phyloP scores from a whole-genome alignment of 106 monocot species.

The Triglochin maritima region DNA sequence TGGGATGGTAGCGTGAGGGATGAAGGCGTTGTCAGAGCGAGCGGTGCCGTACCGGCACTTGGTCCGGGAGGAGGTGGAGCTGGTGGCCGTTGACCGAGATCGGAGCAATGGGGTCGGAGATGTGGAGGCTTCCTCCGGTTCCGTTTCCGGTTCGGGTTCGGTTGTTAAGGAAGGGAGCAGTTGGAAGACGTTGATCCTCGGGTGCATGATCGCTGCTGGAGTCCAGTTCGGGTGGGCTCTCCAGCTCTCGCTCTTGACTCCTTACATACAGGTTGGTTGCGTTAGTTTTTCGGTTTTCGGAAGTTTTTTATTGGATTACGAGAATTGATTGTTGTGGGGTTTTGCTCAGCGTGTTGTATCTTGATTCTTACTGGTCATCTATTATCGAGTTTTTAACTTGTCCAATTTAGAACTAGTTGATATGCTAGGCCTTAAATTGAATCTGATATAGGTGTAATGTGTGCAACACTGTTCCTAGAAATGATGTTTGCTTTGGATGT shows the following conservation, averaged over 20 bases:
- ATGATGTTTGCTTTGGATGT: no score
- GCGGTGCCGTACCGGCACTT: background rate
- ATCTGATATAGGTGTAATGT: no score
- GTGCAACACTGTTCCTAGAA: no score
- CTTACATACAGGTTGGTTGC: conserved; percentile 67
- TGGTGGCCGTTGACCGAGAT: background rate
- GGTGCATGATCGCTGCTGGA: conserved; percentile 77
- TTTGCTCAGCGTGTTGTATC: no score
- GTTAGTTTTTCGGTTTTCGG: background rate
- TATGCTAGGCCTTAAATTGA: no score
- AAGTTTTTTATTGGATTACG: no score
- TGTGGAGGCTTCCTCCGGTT: background rate
- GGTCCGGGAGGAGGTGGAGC: background rate
- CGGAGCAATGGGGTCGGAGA: background rate
- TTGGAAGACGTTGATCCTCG: conserved; percentile 54
- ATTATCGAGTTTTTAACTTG: no score
- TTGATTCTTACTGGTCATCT: no score
- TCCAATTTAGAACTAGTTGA: no score
- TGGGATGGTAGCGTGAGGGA: background rate
- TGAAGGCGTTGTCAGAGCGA: background rate
- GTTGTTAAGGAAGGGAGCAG: conserved; percentile 9
- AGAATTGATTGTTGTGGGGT: no score
- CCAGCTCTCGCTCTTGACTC: conserved; percentile 89
- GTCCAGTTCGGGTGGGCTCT: conserved; percentile 98
- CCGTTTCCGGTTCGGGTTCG: no score